Percentiles rank a stretch among this genome's conserved stretches.
These are phyloP conservation scores for Solanum corneliomulleri DNA, from an alignment of 257 asterid species.

Conservation along the genomic window DNA sequence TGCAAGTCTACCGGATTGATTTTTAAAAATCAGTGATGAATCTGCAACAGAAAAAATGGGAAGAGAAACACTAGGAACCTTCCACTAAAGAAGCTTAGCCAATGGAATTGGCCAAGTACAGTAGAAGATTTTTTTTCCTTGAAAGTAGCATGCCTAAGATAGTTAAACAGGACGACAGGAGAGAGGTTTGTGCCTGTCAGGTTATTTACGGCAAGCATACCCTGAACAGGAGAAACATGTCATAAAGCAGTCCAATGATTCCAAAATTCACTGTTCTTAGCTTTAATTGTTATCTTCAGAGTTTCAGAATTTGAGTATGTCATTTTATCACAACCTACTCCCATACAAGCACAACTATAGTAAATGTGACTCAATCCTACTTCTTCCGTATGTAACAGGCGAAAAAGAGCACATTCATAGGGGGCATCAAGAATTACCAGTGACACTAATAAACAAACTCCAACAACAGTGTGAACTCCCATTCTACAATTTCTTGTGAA, in stretches of 20 bases:
- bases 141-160: background rate
- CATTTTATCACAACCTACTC: background rate
- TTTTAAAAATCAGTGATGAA: background rate
- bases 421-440: background rate
- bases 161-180: background rate
- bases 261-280: background rate
- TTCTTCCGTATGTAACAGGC: background rate
- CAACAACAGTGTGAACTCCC: background rate
- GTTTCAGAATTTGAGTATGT: background rate
- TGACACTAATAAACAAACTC: background rate
- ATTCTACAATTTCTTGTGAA: background rate
- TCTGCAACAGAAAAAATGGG: background rate
- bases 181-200: background rate
- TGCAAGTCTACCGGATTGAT: background rate
- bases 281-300: background rate
- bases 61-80: background rate
- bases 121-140: background rate
- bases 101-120: background rate
- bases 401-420: background rate
- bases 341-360: background rate
- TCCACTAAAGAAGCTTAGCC: background rate
- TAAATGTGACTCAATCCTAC: background rate
- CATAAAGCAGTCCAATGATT: background rate
- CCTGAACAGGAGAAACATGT: background rate
- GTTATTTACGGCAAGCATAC: background rate